A percentile compares a stretch with the other conserved stretches of the same genome.
These are phyloP conservation scores for Metarhizium humberi DNA, from an alignment of 2,329 filamentous ascomycete genomes.

Conservation along the genomic window DNA sequence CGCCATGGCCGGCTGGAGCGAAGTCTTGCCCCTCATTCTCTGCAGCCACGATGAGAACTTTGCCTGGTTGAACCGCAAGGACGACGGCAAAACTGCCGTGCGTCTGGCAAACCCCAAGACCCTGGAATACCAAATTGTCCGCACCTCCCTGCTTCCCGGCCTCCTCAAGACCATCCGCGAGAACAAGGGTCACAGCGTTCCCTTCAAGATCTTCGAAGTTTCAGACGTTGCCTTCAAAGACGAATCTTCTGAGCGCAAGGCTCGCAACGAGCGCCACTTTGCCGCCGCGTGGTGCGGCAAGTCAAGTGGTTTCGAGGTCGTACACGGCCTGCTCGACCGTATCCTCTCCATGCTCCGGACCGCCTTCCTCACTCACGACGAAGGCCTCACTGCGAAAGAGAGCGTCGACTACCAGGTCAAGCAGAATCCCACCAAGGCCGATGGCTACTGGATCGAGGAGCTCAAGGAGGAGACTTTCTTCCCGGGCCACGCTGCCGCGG, in stretches of 20 bases:
- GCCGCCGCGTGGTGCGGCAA: conserved; percentile 95
- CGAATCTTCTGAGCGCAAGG: conserved; percentile 68
- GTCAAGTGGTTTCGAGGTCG: conserved; percentile 86
- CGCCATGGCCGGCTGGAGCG: conserved; percentile 91
- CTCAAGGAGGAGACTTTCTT: conserved; percentile 89
- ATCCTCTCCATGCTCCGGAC: conserved; percentile 86
- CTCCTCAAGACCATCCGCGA: conserved; percentile 89
- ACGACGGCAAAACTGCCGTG: conserved; percentile 75
- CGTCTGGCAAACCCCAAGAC: conserved; percentile 90
- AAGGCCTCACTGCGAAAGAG: conserved; percentile 45
- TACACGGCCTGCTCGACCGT: conserved; percentile 88
- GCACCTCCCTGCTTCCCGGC: conserved; percentile 76
- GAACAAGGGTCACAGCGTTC: conserved; percentile 81
- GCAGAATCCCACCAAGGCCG: conserved; percentile 45
- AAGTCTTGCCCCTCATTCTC: conserved; percentile 91
- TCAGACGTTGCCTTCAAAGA: conserved; percentile 92
- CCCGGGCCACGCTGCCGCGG: conserved; percentile 75
- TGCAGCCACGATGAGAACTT: conserved; percentile 99
- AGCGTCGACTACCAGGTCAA: conserved; percentile 42
- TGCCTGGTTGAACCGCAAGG: conserved; percentile 81
- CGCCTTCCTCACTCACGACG: conserved; percentile 68
- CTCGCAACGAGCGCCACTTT: conserved; percentile 88
- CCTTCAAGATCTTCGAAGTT: conserved; percentile 88
- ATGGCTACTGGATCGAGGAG: conserved; percentile 92
- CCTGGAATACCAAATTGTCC: conserved; percentile 84